These are phyloP conservation scores for Cryptococcus jaspeensis DNA, from an alignment of 1,284 basidiomycete species.

Conservation along the genomic window DNA sequence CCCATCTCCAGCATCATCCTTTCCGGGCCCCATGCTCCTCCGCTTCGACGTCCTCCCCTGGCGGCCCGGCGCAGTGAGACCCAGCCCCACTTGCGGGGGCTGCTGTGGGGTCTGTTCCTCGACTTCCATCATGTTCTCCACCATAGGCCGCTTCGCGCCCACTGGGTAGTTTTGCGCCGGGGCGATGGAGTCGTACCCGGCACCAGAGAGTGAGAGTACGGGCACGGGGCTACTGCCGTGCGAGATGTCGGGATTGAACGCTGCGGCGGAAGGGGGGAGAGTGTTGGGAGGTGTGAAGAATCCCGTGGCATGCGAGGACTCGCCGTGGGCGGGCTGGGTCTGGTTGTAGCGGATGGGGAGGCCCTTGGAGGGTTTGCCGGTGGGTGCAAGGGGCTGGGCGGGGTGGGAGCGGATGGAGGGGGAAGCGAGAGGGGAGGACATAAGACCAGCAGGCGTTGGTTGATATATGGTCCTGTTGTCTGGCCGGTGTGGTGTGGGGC, in stretches of 20 bases:
- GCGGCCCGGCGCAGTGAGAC: neutral
- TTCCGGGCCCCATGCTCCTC: slow-evolving; percentile 19
- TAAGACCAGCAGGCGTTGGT: slow-evolving; percentile 8
- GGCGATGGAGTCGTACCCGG: neutral
- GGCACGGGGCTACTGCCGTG: no score
- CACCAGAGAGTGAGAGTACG: slow-evolving; percentile 2
- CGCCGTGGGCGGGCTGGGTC: neutral
- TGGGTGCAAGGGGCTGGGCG: neutral
- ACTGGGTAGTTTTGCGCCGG: slow-evolving; percentile 15
- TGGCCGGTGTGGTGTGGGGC: no score
- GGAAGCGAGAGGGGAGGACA: slow-evolving; percentile 18
- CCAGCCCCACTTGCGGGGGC: neutral
- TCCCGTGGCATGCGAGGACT: neutral
- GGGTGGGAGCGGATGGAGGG: slow-evolving; percentile 6
- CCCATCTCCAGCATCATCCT: slow-evolving; percentile 6
- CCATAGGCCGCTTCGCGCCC: slow-evolving; percentile 22
- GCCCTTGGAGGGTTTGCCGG: slow-evolving; percentile 6
- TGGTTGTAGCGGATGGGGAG: slow-evolving; percentile 7
- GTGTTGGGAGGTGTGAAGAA: slow-evolving; percentile 4
- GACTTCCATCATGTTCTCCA: slow-evolving; percentile 19
- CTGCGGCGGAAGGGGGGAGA: slow-evolving; percentile 3
- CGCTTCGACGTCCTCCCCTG: slow-evolving; percentile 23
- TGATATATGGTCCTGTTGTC: slow-evolving; percentile 3
- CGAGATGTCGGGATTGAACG: slow-evolving; percentile 21
- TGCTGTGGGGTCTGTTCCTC: slow-evolving; percentile 6